Conservation (phyloP, 352 stramenopile species). For the Elongisporangium undulatum region DNA sequence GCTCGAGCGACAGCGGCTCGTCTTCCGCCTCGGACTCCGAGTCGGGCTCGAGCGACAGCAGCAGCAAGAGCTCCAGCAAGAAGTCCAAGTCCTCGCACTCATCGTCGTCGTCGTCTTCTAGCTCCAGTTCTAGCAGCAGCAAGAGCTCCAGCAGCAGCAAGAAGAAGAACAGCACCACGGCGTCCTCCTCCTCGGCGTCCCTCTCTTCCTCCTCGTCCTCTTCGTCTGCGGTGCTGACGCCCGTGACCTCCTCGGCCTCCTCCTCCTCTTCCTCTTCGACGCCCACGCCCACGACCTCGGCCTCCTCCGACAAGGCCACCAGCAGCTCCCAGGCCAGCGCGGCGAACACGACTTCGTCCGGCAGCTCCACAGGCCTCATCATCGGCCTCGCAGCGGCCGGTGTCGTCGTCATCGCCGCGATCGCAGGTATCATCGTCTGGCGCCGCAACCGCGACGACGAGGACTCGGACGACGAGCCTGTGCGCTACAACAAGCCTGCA, state of each 20-base stretch:
- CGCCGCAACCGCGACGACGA: conserved; percentile 51
- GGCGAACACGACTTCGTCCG: conserved; percentile 12
- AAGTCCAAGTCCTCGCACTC: conserved; percentile 18
- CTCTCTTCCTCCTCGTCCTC: conserved; percentile 11
- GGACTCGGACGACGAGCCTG: conserved; percentile 50
- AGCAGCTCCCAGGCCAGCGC: not conserved
- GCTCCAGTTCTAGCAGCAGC: conserved; percentile 3
- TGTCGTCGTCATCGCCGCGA: conserved; percentile 33
- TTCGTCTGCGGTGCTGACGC: conserved; percentile 11
- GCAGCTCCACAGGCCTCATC: conserved; percentile 40
- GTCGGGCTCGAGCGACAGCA: not conserved
- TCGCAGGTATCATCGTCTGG: conserved; percentile 56
- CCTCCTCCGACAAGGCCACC: conserved; percentile 27
- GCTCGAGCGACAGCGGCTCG: conserved; percentile 6
- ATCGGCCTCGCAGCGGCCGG: conserved; percentile 36
- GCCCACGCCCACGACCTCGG: conserved; percentile 2
- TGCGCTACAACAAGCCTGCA: not conserved
- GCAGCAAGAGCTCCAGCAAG: conserved; percentile 3
- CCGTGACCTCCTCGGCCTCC: conserved; percentile 18
- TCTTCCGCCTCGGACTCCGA: not conserved
- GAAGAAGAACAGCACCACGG: conserved; percentile 16
- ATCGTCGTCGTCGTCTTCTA: conserved; percentile 12
- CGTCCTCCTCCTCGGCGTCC: conserved; percentile 15
- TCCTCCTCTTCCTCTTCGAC: not conserved
- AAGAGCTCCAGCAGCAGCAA: conserved; percentile 5